A percentile compares a stretch with the other conserved stretches of the same genome.
Conservation (phyloP, 345 rosid genomes). For the Populus pruinosa region DNA sequence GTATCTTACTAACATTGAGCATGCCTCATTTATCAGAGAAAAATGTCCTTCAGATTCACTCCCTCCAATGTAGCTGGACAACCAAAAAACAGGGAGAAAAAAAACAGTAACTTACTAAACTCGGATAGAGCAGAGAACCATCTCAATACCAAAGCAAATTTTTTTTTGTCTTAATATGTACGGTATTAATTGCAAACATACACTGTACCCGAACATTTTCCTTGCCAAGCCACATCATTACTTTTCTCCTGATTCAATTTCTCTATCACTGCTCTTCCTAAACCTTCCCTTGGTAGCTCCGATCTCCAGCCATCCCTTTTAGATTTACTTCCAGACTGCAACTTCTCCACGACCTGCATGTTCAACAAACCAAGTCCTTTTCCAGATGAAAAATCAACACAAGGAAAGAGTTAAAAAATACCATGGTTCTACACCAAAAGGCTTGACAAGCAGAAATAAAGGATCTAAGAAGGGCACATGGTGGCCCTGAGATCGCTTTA, state of each 20-base stretch:
- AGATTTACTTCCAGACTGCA: conserved; percentile 78
- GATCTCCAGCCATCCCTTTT: conserved; percentile 58
- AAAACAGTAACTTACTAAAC: conserved; percentile 5
- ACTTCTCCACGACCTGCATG: conserved; percentile 77
- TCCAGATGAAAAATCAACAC: background rate
- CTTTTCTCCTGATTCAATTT: conserved; percentile 68
- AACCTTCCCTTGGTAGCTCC: conserved; percentile 61
- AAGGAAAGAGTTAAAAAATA: background rate
- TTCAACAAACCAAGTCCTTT: conserved; percentile 13
- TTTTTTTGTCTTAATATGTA: background rate
- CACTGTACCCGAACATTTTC: conserved; percentile 99
- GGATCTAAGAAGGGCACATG: too few relatives aligned
- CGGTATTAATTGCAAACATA: conserved; percentile 48
- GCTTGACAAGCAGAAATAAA: too few relatives aligned
- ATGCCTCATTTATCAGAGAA: conserved; percentile 87
- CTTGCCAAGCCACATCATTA: conserved; percentile 82
- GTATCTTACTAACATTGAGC: conserved; percentile 76
- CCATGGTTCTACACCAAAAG: background rate
- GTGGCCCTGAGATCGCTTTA: too few relatives aligned
- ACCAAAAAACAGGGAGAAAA: background rate
- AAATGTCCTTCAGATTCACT: conserved; percentile 90
- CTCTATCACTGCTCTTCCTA: conserved; percentile 58
- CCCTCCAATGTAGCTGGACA: conserved; percentile 83
- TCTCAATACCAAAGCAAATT: background rate
- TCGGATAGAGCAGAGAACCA: conserved; percentile 3